A percentile compares a stretch with the other conserved stretches of the same genome.
phyloP scores from a whole-genome alignment of 257 asterid species.

The Striga asiatica region DNA sequence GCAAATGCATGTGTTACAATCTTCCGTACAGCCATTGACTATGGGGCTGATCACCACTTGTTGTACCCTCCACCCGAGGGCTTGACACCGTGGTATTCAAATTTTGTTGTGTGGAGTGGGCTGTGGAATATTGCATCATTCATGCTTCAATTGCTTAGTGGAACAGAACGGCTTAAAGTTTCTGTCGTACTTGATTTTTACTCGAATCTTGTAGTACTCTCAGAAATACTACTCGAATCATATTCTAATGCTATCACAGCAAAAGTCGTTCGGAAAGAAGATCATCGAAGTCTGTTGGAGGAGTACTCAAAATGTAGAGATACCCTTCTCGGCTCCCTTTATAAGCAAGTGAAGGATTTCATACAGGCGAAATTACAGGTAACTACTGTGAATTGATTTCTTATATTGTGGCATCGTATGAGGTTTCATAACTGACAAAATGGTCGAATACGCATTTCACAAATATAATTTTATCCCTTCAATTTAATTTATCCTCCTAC shows the following conservation, averaged over 20 bases:
- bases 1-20: constrained; percentile 69
- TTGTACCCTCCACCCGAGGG: constrained; percentile 91
- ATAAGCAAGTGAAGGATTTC: constrained; percentile 56
- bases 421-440: constrained; percentile 12
- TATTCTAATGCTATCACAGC: constrained; percentile 72
- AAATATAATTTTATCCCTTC: neutral
- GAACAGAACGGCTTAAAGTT: constrained; percentile 41
- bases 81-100: constrained; percentile 83
- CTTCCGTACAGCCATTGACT: constrained; percentile 52
- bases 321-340: constrained; percentile 66
- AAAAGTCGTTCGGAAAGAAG: constrained; percentile 72
- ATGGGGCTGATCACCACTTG: constrained; percentile 60
- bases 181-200: constrained; percentile 43
- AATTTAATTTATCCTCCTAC: neutral
- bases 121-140: constrained; percentile 68
- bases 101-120: constrained; percentile 57
- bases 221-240: constrained; percentile 79
- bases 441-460: neutral
- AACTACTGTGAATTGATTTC: constrained; percentile 12
- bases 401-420: neutral
- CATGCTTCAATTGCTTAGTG: constrained; percentile 68
- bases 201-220: constrained; percentile 50
- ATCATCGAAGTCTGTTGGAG: constrained; percentile 48
- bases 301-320: constrained; percentile 77
- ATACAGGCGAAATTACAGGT: constrained; percentile 48